Percentiles rank a stretch among this genome's conserved stretches.
These are phyloP conservation scores for Spencermartinsiella europaea DNA, from an alignment of 805 yeast genomes.

Conservation along the genomic window DNA sequence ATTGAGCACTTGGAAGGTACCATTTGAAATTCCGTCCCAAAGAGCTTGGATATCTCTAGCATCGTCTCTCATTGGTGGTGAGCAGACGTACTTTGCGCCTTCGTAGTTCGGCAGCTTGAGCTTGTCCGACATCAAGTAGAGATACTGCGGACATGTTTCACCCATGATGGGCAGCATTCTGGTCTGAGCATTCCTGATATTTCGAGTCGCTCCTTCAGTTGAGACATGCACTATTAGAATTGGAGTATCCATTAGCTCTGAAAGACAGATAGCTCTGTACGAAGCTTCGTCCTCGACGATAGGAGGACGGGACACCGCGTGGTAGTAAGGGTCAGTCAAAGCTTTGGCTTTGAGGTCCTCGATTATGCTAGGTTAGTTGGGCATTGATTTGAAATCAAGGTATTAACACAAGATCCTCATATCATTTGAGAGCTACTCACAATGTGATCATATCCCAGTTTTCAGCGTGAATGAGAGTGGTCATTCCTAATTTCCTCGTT, in stretches of 20 bases:
- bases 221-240: constrained; percentile 47
- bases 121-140: constrained; percentile 39
- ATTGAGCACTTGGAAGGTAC: constrained; percentile 43
- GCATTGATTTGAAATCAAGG: no score
- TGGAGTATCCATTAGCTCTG: constrained; percentile 42
- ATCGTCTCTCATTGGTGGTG: constrained; percentile 44
- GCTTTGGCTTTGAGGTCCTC: constrained; percentile 37
- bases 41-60: constrained; percentile 39
- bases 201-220: constrained; percentile 37
- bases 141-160: constrained; percentile 49
- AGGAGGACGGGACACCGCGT: constrained; percentile 41
- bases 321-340: constrained; percentile 41
- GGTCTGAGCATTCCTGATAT: constrained; percentile 41
- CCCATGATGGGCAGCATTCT: constrained; percentile 40
- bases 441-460: constrained; percentile 42
- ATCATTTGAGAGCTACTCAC: not conserved
- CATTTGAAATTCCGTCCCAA: constrained; percentile 43
- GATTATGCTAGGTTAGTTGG: constrained; percentile 31
- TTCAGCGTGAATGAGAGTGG: constrained; percentile 51
- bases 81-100: constrained; percentile 48
- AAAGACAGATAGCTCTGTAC: constrained; percentile 41
- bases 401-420: no score
- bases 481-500: constrained; percentile 39
- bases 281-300: constrained; percentile 48
- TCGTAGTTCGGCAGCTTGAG: constrained; percentile 35